Percentiles rank a stretch among this genome's conserved stretches.
Evolutionary conservation across 441 rosid species (phyloP).

Genomic region (Sinapis alba): DNA sequence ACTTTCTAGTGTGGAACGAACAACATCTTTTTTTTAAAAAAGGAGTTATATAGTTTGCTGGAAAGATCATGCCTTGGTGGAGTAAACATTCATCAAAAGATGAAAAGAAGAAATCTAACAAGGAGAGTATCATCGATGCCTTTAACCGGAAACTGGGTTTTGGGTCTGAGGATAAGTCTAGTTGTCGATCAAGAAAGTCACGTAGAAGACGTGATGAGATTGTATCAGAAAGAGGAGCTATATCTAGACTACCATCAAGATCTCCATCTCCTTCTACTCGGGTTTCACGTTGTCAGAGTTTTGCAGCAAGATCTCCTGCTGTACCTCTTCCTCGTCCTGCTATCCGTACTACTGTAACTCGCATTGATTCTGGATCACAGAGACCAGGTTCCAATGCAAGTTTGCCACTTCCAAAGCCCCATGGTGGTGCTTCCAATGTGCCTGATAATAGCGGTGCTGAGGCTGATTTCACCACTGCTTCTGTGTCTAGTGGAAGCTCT

Average conservation of each 20-base stretch:
- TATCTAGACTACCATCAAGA: conserved; percentile 58
- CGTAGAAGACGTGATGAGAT: conserved; percentile 45
- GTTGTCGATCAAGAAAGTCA: conserved; percentile 48
- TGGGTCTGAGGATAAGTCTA: conserved; percentile 53
- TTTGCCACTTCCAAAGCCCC: conserved; percentile 63
- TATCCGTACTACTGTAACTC: conserved; percentile 40
- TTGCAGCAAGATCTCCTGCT: conserved; percentile 65
- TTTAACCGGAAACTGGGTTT: conserved; percentile 56
- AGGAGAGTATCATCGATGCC: conserved; percentile 62
- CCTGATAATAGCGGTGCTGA: conserved; percentile 48
- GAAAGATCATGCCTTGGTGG: conserved; percentile 72
- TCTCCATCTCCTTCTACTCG: conserved; percentile 68
- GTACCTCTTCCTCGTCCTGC: conserved; percentile 78
- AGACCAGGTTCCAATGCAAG: conserved; percentile 48
- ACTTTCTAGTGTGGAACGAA: conserved; percentile 29
- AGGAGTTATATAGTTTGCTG: conserved; percentile 28
- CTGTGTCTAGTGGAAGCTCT: conserved; percentile 60
- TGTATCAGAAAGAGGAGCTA: conserved; percentile 61
- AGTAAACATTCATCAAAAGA: conserved; percentile 63
- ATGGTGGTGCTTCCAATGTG: conserved; percentile 38
- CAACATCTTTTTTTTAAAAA: conserved; percentile 18
- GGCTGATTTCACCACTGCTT: conserved; percentile 62
- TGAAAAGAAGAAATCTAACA: conserved; percentile 62
- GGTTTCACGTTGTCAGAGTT: conserved; percentile 73
- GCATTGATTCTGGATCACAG: conserved; percentile 49